These are phyloP conservation scores for Aspergillus cejpii DNA, from an alignment of 2,329 filamentous ascomycete species.

Conservation along the genomic window DNA sequence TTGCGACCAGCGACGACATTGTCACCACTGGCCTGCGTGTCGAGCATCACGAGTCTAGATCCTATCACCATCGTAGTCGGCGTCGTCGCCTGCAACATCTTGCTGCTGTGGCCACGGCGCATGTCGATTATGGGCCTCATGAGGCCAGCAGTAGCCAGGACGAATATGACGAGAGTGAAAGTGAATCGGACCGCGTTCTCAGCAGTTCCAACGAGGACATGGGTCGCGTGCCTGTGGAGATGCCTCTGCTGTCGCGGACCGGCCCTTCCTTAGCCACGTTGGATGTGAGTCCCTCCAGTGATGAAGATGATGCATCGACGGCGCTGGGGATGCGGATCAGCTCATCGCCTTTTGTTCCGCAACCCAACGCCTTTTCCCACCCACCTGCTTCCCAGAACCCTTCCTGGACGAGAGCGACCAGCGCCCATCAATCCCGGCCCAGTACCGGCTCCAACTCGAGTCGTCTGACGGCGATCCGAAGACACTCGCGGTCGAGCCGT, in stretches of 20 bases:
- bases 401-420: slow-evolving; percentile 32
- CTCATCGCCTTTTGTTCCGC: slow-evolving; percentile 62
- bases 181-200: slow-evolving; percentile 69
- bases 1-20: slow-evolving; percentile 69
- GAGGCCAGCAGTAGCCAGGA: slow-evolving; percentile 70
- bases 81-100: slow-evolving; percentile 38
- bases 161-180: slow-evolving; percentile 90
- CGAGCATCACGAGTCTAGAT: slow-evolving; percentile 47
- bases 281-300: slow-evolving; percentile 34
- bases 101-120: slow-evolving; percentile 35
- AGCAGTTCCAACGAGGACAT: slow-evolving; percentile 58
- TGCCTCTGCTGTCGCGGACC: slow-evolving; percentile 20
- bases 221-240: slow-evolving; percentile 21
- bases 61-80: slow-evolving; percentile 55
- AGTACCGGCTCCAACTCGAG: slow-evolving; percentile 37
- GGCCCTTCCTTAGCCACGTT: slow-evolving; percentile 22
- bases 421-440: slow-evolving; percentile 47
- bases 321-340: slow-evolving; percentile 63
- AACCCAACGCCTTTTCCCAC: slow-evolving; percentile 88
- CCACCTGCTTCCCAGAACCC: slow-evolving; percentile 55
- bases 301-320: slow-evolving; percentile 71
- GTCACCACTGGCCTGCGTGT: slow-evolving; percentile 81
- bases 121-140: slow-evolving; percentile 38
- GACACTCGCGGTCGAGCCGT: slow-evolving; percentile 37
- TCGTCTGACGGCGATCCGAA: slow-evolving; percentile 29